Evolutionary conservation across 2,329 filamentous ascomycete genomes (phyloP).

Genomic region (Aspergillus glaucus): DNA sequence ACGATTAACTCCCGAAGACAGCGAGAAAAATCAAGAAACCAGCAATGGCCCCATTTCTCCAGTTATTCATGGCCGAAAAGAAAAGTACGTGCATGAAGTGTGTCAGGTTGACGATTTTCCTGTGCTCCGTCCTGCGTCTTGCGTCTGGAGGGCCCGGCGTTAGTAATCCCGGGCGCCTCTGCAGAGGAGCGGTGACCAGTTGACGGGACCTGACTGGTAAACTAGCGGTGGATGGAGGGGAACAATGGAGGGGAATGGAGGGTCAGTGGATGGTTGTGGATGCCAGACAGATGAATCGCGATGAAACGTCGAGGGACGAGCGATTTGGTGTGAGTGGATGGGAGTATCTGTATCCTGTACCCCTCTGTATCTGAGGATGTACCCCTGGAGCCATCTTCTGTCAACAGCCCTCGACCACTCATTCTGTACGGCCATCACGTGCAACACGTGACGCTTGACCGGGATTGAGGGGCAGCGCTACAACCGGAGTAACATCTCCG

Average conservation of each 20-base stretch:
- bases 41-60: background rate
- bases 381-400: too few relatives aligned
- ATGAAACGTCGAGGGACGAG: background rate
- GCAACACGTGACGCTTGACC: background rate
- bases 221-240: background rate
- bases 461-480: background rate
- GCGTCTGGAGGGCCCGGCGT: too few relatives aligned
- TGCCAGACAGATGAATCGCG: background rate
- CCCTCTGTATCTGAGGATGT: too few relatives aligned
- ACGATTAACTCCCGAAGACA: too few relatives aligned
- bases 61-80: background rate
- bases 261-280: too few relatives aligned
- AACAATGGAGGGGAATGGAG: background rate
- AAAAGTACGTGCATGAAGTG: background rate
- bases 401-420: background rate
- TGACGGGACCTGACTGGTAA: background rate
- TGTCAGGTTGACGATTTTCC: too few relatives aligned
- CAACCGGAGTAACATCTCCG: background rate
- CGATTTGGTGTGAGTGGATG: background rate
- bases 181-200: background rate
- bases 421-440: background rate
- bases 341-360: background rate
- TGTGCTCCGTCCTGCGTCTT: too few relatives aligned
- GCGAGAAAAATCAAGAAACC: too few relatives aligned
- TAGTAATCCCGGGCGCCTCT: background rate